A percentile compares a stretch with the other conserved stretches of the same genome.
Conservation (phyloP, 257 asterid species). For the Phtheirospermum japonicum region DNA sequence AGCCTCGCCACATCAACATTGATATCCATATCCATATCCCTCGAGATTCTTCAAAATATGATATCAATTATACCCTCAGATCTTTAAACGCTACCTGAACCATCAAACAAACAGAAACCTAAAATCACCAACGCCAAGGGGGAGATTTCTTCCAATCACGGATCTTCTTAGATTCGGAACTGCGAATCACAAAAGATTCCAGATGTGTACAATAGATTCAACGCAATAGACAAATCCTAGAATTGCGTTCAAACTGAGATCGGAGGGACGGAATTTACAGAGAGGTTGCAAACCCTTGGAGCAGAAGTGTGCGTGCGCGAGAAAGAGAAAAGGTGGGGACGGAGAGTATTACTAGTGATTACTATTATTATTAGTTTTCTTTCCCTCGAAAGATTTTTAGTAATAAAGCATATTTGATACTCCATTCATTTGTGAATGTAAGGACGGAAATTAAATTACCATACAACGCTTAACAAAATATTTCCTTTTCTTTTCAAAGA, state of each 20-base stretch:
- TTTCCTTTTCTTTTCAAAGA: too few relatives aligned
- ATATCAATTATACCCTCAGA: conserved; percentile 30
- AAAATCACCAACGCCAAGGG: conserved; percentile 18
- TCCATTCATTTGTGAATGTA: too few relatives aligned
- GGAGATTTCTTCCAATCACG: conserved; percentile 22
- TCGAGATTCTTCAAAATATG: conserved; percentile 25
- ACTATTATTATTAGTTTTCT: too few relatives aligned
- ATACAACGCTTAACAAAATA: too few relatives aligned
- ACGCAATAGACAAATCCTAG: conserved; percentile 21
- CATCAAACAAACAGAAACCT: conserved; percentile 44
- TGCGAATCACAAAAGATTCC: conserved; percentile 16
- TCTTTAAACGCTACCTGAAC: conserved; percentile 29
- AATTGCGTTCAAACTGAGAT: conserved; percentile 32
- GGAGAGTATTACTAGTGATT: background rate
- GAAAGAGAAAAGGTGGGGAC: conserved; percentile 9
- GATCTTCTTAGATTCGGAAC: conserved; percentile 36
- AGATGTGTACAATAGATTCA: conserved; percentile 22
- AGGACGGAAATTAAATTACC: too few relatives aligned
- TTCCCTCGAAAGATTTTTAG: too few relatives aligned
- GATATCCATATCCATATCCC: conserved; percentile 78
- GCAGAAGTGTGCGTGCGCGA: conserved; percentile 29
- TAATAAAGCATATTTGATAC: too few relatives aligned
- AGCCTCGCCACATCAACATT: conserved; percentile 74
- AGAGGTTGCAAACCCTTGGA: conserved; percentile 37
- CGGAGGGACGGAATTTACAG: conserved; percentile 28